Evolutionary conservation across 2,329 filamentous ascomycete genomes (phyloP), one percentile per base, ranked within the genome.

Genomic region (Trichophyton simii): DNA sequence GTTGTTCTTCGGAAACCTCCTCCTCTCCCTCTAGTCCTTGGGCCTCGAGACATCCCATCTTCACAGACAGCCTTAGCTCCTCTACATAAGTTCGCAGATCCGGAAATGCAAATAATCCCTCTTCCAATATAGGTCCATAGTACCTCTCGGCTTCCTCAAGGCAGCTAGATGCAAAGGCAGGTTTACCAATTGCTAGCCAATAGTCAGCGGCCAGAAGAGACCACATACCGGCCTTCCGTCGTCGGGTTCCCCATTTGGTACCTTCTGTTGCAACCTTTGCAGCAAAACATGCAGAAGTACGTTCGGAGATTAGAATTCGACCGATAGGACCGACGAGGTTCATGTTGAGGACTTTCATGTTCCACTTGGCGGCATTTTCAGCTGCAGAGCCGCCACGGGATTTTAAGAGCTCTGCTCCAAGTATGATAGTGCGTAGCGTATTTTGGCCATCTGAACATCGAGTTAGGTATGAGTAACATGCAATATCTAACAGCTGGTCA

Each of bases 381-480:
- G 90, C 82, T 25, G 87, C 88, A 2, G 86, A 83, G 11, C 89
- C 88, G 25, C 89, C 90, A 5, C 91, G 83, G 9, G 94, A 79
- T 42, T 89, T 86, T 1, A 97, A 78, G 0, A 99, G 82, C 72
- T 99, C 95, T 28, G 94, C 79, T 0, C 86, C 84, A 0, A 97
- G 77, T 0, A 87, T 77, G 7, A 96, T 78, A 64, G 86, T 88
- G 9, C 95, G 87, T 15, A 95, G 76, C 0, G 91, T 88, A 60
- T 89, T 87, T 69, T 91, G 92, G 0, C 89, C 84, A 28, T 87
- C 83, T 55, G 82, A 86, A 68, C 89, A 96, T 57, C 92, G 84
- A 15, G 90, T 92, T 58, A 90, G 83, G 72, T 97, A 99, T 0
- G 91, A 96, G 74, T 99, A 97, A 62, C 87, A 87, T 0, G 92